phyloP scores from a whole-genome alignment of 208 protist species.

The Angomonas deanei region DNA sequence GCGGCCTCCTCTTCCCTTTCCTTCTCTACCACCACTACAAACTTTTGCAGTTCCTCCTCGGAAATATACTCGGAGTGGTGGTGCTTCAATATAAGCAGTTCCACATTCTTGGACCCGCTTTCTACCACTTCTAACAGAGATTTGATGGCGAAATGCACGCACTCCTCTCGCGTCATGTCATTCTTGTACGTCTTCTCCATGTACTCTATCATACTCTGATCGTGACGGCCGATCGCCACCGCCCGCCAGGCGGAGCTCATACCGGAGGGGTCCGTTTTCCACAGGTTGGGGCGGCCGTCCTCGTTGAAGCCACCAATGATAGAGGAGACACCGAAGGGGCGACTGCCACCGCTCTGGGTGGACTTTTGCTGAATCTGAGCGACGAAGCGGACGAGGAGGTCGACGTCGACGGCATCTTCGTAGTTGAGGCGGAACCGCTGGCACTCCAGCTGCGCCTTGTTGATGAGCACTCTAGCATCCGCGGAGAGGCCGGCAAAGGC shows the following conservation, averaged over 20 bases:
- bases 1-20: constrained; percentile 84
- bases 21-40: constrained; percentile 80
- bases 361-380: constrained; percentile 98
- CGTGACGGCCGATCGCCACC: constrained; percentile 89
- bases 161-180: constrained; percentile 85
- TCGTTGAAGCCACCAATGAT: constrained; percentile 99
- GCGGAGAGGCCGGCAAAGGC: constrained; percentile 98
- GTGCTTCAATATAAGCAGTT: constrained; percentile 79
- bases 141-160: constrained; percentile 96
- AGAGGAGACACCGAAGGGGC: constrained; percentile 99
- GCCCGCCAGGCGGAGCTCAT: constrained; percentile 82
- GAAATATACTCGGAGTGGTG: constrained; percentile 57
- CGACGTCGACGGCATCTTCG: constrained; percentile 97
- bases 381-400: constrained; percentile 98
- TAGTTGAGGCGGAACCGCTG: constrained; percentile 98
- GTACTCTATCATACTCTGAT: constrained; percentile 98
- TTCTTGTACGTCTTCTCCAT: constrained; percentile 98
- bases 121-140: constrained; percentile 97
- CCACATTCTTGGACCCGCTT: constrained; percentile 88
- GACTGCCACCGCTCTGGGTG: constrained; percentile 97
- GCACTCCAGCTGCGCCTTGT: constrained; percentile 98
- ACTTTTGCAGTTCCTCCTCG: constrained; percentile 75
- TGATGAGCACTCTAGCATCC: constrained; percentile 98
- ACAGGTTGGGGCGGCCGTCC: constrained; percentile 91
- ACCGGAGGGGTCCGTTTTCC: constrained; percentile 87